Percentiles rank a stretch among this genome's conserved stretches.
These are phyloP conservation scores for Quercus glauca DNA, from an alignment of 306 rosid genomes.

Conservation along the genomic window DNA sequence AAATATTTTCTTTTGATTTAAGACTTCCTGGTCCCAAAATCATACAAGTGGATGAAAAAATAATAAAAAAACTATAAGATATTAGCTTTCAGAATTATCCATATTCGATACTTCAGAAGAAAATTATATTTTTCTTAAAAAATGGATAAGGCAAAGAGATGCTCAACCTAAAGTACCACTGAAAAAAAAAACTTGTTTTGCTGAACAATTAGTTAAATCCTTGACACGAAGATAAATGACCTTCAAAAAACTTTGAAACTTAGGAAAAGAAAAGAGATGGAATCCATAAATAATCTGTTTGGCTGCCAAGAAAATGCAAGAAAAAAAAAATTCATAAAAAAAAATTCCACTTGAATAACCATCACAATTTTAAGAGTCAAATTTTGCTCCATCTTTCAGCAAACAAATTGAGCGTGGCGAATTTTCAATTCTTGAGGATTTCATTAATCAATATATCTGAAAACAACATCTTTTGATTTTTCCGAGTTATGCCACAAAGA, in stretches of 20 bases:
- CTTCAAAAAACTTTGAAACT: neutral
- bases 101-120: neutral
- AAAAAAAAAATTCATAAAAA: neutral
- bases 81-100: neutral
- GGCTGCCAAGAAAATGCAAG: neutral
- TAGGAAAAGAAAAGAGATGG: neutral
- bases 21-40: neutral
- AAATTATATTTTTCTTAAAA: too few species aligned
- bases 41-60: neutral
- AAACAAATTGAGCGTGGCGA: neutral
- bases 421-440: neutral
- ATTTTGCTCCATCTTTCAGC: neutral
- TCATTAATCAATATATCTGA: neutral
- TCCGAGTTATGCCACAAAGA: neutral
- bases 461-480: neutral
- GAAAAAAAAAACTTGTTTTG: neutral
- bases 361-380: neutral
- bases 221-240: neutral
- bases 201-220: neutral
- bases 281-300: neutral
- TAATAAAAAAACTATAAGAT: neutral
- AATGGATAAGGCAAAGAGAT: neutral
- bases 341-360: neutral
- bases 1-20: too few species aligned
- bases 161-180: neutral